phyloP scores from a whole-genome alignment of 2,329 filamentous ascomycete genomes.

The Fusarium tupiense region DNA sequence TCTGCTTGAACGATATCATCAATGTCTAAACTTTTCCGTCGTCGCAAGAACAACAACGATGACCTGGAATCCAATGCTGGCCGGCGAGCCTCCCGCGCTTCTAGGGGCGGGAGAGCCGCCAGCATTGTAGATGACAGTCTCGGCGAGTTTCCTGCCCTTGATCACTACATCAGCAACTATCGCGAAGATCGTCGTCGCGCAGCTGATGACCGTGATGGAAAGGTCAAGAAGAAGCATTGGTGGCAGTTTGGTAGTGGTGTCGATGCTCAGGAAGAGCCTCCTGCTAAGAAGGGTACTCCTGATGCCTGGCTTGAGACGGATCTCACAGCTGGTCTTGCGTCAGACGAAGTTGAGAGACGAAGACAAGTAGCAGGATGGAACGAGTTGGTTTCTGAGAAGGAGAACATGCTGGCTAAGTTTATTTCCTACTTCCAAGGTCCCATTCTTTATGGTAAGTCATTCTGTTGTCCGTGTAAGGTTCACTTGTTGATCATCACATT shows the following conservation, averaged over 20 bases:
- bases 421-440: not conserved
- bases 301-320: constrained; percentile 28
- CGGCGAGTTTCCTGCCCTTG: constrained; percentile 23
- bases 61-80: constrained; percentile 21
- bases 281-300: constrained; percentile 5
- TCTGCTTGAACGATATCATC: not conserved
- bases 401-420: constrained; percentile 15
- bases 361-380: constrained; percentile 23
- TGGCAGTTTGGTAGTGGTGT: constrained; percentile 23
- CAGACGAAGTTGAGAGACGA: constrained; percentile 18
- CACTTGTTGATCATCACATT: not conserved
- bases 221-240: constrained; percentile 27
- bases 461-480: accelerated
- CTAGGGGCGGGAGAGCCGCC: constrained; percentile 2
- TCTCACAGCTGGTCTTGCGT: not conserved
- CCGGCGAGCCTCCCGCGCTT: constrained; percentile 19
- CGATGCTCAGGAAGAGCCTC: not conserved
- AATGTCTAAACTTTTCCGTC: constrained; percentile 22
- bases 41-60: constrained; percentile 15
- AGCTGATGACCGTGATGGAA: constrained; percentile 4
- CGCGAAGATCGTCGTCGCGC: constrained; percentile 24
- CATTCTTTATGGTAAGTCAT: constrained; percentile 21
- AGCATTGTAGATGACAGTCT: constrained; percentile 19
- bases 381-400: constrained; percentile 22
- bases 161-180: constrained; percentile 29